Percentiles rank a stretch among this genome's conserved stretches.
These are phyloP conservation scores for Lasiosphaeriaceae sp. DNA, from an alignment of 495 filamentous ascomycete species.

Conservation along the genomic window DNA sequence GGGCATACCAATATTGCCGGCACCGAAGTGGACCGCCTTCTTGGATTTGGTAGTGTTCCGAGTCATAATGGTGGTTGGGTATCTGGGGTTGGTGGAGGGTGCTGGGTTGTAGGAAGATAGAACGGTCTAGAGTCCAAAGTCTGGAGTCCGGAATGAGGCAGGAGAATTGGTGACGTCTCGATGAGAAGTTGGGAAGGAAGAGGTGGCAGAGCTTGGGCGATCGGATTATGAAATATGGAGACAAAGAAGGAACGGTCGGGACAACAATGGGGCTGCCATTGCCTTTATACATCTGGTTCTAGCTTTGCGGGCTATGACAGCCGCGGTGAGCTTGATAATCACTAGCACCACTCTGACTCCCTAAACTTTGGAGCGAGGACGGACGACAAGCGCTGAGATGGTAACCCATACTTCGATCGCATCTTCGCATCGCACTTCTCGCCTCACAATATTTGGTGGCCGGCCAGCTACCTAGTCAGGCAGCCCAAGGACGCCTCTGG, in stretches of 20 bases:
- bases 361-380: no score
- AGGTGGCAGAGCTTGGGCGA: not conserved
- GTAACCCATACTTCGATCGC: no score
- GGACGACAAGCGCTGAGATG: not conserved
- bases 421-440: no score
- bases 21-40: slow-evolving; percentile 90
- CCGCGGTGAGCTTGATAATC: not conserved
- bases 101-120: not conserved
- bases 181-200: not conserved
- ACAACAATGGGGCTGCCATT: slow-evolving; percentile 10
- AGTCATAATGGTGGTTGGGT: slow-evolving; percentile 13
- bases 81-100: not conserved
- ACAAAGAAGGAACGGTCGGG: slow-evolving; percentile 12
- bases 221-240: slow-evolving; percentile 11
- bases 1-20: slow-evolving; percentile 73
- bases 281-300: slow-evolving; percentile 14
- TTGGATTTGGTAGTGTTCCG: slow-evolving; percentile 33
- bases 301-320: not conserved
- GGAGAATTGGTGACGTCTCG: not conserved
- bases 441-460: no score
- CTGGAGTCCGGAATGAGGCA: not conserved
- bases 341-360: no score
- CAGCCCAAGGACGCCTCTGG: no score
- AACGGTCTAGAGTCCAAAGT: not conserved
- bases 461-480: no score